Percentiles rank a stretch among this genome's conserved stretches.
Conservation (phyloP, 768 basidiomycete genomes). For the Mycena vitilis region DNA sequence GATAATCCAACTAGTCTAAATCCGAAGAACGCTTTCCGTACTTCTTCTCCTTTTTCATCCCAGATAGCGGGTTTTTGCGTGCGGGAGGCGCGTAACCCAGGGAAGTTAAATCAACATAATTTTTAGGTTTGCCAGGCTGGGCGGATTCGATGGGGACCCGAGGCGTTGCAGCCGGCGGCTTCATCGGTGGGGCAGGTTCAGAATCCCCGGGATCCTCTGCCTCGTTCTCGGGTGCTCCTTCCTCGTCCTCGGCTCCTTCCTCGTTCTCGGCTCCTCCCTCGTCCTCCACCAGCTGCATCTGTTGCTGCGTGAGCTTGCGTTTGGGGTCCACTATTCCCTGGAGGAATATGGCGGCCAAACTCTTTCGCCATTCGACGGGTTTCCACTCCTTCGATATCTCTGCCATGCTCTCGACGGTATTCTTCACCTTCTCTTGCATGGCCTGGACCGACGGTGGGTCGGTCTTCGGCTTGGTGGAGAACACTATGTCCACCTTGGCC, state of each 20-base stretch:
- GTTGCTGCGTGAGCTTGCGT: constrained; percentile 19
- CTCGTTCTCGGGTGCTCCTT: constrained; percentile 12
- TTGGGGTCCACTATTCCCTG: constrained; percentile 46
- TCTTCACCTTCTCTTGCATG: constrained; percentile 58
- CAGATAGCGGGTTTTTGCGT: constrained; percentile 23
- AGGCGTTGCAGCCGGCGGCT: not conserved
- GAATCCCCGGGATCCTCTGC: not conserved
- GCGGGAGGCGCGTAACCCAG: constrained; percentile 5
- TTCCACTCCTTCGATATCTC: constrained; percentile 70
- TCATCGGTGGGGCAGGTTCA: not conserved
- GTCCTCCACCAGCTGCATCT: constrained; percentile 13
- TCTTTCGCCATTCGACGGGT: constrained; percentile 51
- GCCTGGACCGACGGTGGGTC: constrained; percentile 51
- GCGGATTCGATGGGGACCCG: not conserved
- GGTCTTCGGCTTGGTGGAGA: constrained; percentile 60
- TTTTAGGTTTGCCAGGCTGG: constrained; percentile 9
- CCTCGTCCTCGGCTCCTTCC: constrained; percentile 27
- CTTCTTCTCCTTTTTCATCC: constrained; percentile 8
- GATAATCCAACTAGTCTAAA: not conserved
- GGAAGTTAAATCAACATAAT: constrained; percentile 20
- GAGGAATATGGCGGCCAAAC: constrained; percentile 56
- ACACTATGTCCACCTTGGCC: constrained; percentile 64
- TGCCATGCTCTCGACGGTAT: constrained; percentile 53
- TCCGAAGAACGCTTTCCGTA: constrained; percentile 4
- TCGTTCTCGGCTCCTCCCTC: constrained; percentile 30